phyloP scores from a whole-genome alignment of 176 grass and related monocot species.

The Puccinellia tenuiflora region DNA sequence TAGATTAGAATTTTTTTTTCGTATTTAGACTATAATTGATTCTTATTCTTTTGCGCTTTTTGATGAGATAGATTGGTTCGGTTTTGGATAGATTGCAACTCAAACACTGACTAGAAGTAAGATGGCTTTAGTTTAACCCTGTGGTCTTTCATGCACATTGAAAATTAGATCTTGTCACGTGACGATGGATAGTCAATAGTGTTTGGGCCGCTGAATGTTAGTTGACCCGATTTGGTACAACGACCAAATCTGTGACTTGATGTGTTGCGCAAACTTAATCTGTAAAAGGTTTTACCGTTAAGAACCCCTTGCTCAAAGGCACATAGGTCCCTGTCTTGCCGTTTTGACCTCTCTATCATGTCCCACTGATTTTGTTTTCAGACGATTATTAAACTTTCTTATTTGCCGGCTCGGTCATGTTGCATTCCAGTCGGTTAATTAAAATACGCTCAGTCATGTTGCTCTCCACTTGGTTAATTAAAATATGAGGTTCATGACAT shows the following conservation, averaged over 20 bases:
- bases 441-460: not conserved
- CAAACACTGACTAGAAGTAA: not conserved
- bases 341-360: not conserved
- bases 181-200: too few relatives aligned
- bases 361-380: not conserved
- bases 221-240: constrained; percentile 13
- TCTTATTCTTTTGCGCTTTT: not conserved
- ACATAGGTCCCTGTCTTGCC: constrained; percentile 1
- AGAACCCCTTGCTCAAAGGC: not conserved
- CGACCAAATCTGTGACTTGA: not conserved
- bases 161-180: constrained; percentile 16
- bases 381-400: not conserved
- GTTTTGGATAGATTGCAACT: not conserved
- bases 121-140: not conserved
- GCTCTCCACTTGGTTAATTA: not conserved
- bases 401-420: constrained; percentile 9
- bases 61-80: not conserved
- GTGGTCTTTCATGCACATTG: not conserved
- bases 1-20: too few relatives aligned
- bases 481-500: not conserved
- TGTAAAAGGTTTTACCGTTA: not conserved
- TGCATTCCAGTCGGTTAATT: not conserved
- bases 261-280: not conserved
- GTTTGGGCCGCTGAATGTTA: not conserved
- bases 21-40: too few relatives aligned